Percentiles rank a stretch among this genome's conserved stretches.
These are phyloP conservation scores for Pseudocercospora eumusae DNA, from an alignment of 2,329 filamentous ascomycete species.

Conservation along the genomic window DNA sequence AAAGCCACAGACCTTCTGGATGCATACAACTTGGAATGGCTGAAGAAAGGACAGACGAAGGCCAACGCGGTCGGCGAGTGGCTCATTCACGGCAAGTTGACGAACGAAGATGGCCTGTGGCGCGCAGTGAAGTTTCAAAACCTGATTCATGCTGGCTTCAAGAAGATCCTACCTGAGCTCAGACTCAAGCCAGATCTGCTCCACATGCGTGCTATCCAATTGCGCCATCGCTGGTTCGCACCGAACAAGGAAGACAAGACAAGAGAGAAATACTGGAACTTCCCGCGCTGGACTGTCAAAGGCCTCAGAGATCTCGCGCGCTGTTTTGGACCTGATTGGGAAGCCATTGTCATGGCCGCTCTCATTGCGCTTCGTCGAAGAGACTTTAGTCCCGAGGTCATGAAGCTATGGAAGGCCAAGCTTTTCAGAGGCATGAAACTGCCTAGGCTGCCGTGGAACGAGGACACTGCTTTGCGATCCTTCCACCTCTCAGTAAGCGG, in stretches of 20 bases:
- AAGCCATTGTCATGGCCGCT: constrained; percentile 1
- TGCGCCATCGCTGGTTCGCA: neutral
- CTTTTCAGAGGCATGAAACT: neutral
- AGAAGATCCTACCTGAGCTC: neutral
- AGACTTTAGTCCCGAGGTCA: neutral
- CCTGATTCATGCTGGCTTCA: neutral
- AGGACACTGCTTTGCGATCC: neutral
- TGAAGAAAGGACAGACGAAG: neutral
- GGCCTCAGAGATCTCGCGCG: neutral
- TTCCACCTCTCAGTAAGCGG: neutral
- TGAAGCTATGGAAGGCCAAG: neutral
- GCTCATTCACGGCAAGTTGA: constrained; percentile 17
- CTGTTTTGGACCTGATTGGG: constrained; percentile 4
- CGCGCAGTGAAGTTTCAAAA: constrained; percentile 30
- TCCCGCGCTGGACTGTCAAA: neutral
- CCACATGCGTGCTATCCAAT: neutral
- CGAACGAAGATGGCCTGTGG: constrained; percentile 7
- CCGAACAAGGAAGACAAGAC: neutral
- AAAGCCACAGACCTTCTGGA: constrained; percentile 9
- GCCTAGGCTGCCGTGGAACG: neutral
- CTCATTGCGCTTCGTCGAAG: neutral
- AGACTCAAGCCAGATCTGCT: neutral
- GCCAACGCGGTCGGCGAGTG: constrained; percentile 12
- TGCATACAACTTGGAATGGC: neutral
- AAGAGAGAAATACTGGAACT: neutral